phyloP scores from a whole-genome alignment of 2,329 filamentous ascomycete genomes.

The Domatiomyces globalis region DNA sequence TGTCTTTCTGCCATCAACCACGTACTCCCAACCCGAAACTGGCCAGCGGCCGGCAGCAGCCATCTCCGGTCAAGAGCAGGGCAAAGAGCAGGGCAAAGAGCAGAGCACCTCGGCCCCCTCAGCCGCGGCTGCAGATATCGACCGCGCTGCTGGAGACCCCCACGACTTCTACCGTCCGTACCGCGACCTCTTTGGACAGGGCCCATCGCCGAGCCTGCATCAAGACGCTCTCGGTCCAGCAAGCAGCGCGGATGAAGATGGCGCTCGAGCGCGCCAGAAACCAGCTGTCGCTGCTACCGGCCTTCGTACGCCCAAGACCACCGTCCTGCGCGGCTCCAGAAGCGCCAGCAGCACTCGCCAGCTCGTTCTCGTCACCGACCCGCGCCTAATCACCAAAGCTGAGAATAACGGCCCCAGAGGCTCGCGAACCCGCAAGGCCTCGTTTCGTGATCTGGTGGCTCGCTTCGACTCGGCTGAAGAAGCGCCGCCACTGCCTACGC shows the following conservation, averaged over 20 bases:
- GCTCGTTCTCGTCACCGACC: background rate
- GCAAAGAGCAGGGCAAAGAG: background rate
- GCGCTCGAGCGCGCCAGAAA: slow-evolving; percentile 1
- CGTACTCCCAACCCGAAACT: slow-evolving; percentile 18
- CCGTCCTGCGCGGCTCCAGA: background rate
- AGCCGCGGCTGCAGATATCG: slow-evolving; percentile 5
- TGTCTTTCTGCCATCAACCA: slow-evolving; percentile 14
- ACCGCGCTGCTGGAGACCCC: slow-evolving; percentile 29
- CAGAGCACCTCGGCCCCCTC: background rate
- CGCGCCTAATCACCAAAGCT: background rate
- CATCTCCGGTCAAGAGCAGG: background rate
- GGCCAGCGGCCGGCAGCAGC: background rate
- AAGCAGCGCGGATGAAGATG: slow-evolving; percentile 1
- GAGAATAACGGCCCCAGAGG: background rate
- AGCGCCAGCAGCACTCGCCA: background rate
- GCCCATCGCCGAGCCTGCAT: slow-evolving; percentile 21
- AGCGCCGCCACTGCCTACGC: slow-evolving; percentile 28
- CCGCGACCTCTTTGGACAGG: slow-evolving; percentile 11
- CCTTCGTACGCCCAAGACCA: background rate
- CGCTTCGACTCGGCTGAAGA: slow-evolving; percentile 49
- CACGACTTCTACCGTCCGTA: slow-evolving; percentile 40
- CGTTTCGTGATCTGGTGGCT: slow-evolving; percentile 66
- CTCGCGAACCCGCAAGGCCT: slow-evolving; percentile 38
- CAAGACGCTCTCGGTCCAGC: slow-evolving; percentile 15
- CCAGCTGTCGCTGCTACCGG: slow-evolving; percentile 1